These are phyloP conservation scores for Zymoseptoria tritici DNA, from an alignment of 2,329 filamentous ascomycete genomes.

Conservation along the genomic window DNA sequence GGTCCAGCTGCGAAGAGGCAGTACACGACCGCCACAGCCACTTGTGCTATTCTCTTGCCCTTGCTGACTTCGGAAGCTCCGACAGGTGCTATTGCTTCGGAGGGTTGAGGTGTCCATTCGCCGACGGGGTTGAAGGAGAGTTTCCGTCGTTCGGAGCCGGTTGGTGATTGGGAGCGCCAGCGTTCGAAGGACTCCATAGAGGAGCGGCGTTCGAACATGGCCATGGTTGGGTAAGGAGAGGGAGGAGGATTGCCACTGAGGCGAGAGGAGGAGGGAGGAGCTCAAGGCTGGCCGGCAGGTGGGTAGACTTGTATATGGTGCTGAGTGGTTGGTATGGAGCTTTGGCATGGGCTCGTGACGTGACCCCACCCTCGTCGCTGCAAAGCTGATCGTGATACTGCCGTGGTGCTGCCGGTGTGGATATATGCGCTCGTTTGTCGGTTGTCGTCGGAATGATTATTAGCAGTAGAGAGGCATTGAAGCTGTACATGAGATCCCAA, in stretches of 20 bases:
- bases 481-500: not conserved
- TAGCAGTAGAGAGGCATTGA: not conserved
- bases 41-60: constrained; percentile 54
- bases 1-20: constrained; percentile 72
- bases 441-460: not conserved
- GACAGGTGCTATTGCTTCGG: constrained; percentile 34
- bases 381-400: not conserved
- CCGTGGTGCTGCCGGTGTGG: not conserved
- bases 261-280: not conserved
- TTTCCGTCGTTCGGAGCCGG: constrained; percentile 38
- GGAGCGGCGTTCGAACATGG: constrained; percentile 22
- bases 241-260: constrained; percentile 2
- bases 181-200: constrained; percentile 22
- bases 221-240: constrained; percentile 9
- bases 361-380: not conserved
- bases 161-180: constrained; percentile 25
- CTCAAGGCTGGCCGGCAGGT: not conserved
- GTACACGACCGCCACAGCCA: constrained; percentile 60
- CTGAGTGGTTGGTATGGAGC: not conserved
- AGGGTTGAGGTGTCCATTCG: constrained; percentile 35
- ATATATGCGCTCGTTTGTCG: not conserved
- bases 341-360: not conserved
- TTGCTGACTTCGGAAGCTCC: constrained; percentile 50
- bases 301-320: not conserved
- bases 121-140: constrained; percentile 45